Evolutionary conservation across 208 protist species (phyloP).

Genomic region (Crithidia acanthocephali): DNA sequence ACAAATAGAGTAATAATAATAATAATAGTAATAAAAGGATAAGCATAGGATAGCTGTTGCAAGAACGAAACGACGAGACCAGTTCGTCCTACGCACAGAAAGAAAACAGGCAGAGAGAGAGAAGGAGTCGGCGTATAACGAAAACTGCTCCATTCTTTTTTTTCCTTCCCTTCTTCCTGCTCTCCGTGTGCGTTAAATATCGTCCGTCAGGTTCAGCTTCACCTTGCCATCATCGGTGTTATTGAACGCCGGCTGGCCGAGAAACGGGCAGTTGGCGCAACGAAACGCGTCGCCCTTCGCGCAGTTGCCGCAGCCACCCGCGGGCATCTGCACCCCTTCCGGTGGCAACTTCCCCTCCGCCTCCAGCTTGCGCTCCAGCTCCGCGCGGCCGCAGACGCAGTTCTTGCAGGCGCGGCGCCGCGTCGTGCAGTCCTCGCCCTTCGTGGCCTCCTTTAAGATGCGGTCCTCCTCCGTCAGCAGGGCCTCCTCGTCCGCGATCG

Average conservation of each 20-base stretch:
- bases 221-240: constrained; percentile 87
- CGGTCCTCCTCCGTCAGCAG: constrained; percentile 83
- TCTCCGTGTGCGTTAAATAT: constrained; percentile 68
- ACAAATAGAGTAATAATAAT: neutral
- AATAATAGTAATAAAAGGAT: constrained; percentile 4
- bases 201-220: constrained; percentile 81
- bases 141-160: too few species aligned
- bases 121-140: too few species aligned
- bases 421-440: constrained; percentile 82
- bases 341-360: constrained; percentile 48
- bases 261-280: constrained; percentile 88
- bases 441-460: constrained; percentile 54
- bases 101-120: too few species aligned
- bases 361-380: constrained; percentile 66
- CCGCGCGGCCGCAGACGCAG: constrained; percentile 84
- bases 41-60: constrained; percentile 11
- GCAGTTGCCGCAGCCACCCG: constrained; percentile 90
- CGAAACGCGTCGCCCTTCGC: constrained; percentile 90
- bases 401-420: constrained; percentile 87
- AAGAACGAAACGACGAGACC: neutral
- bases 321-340: constrained; percentile 51
- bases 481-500: constrained; percentile 74
- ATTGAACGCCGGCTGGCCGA: constrained; percentile 86
- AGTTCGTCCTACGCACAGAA: too few species aligned
- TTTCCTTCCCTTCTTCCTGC: too few species aligned